phyloP scores from a whole-genome alignment of 208 protist species.

The Angomonas deanei region DNA sequence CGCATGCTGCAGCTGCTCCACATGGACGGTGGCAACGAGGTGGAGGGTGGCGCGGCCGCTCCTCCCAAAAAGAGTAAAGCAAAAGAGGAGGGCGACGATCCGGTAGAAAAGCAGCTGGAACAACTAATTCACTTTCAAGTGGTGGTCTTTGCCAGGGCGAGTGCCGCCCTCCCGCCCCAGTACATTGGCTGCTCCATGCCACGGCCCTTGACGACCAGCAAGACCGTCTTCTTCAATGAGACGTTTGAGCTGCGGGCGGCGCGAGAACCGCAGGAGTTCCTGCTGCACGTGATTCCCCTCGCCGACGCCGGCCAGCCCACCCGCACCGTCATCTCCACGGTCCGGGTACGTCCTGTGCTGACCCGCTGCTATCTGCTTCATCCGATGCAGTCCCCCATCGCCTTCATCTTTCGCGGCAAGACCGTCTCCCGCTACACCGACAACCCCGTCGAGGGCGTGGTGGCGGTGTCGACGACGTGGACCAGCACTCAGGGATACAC shows the following conservation, averaged over 20 bases:
- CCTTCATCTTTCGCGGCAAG: slow-evolving; percentile 43
- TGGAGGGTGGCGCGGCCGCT: neutral
- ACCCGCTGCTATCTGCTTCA: slow-evolving; percentile 44
- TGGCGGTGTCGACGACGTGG: slow-evolving; percentile 70
- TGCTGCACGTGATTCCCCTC: slow-evolving; percentile 73
- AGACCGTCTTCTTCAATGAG: slow-evolving; percentile 70
- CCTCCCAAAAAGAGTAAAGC: too few species aligned
- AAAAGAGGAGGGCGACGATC: neutral
- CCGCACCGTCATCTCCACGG: slow-evolving; percentile 44
- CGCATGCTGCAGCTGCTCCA: too few species aligned
- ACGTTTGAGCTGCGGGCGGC: slow-evolving; percentile 70
- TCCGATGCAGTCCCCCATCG: slow-evolving; percentile 53
- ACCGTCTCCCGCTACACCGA: slow-evolving; percentile 18
- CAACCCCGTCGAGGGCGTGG: slow-evolving; percentile 27
- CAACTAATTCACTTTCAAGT: slow-evolving; percentile 44
- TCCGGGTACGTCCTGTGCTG: slow-evolving; percentile 45
- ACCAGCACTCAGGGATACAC: slow-evolving; percentile 50
- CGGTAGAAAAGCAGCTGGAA: slow-evolving; percentile 4
- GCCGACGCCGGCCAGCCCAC: slow-evolving; percentile 13
- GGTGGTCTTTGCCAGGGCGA: slow-evolving; percentile 61
- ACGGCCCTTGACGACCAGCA: slow-evolving; percentile 40
- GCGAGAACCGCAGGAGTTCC: slow-evolving; percentile 63
- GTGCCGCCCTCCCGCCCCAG: slow-evolving; percentile 43
- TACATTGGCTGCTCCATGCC: slow-evolving; percentile 68
- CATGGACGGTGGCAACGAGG: too few species aligned